Conservation (phyloP, 2,329 filamentous ascomycete genomes). For the Cladosporium sp. region DNA sequence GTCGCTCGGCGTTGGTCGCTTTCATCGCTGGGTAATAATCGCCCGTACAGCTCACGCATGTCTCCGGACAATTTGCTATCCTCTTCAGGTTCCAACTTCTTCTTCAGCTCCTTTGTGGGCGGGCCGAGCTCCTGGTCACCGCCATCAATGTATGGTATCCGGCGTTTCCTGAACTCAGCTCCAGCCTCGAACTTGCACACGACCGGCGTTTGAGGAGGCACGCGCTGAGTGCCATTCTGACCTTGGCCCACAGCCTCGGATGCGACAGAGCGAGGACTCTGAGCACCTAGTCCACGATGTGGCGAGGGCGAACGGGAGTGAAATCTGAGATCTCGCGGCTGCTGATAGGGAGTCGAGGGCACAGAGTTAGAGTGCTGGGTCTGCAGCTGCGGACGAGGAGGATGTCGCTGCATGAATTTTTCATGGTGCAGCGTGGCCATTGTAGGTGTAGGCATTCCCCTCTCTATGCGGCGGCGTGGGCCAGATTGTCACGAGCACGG, state of each 20-base stretch:
- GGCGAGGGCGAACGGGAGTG: slow-evolving; percentile 79
- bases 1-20: slow-evolving; percentile 71
- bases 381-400: slow-evolving; percentile 24
- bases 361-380: slow-evolving; percentile 78
- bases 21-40: slow-evolving; percentile 74
- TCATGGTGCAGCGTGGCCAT: slow-evolving; percentile 18
- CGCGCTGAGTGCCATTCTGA: slow-evolving; percentile 57
- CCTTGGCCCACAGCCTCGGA: slow-evolving; percentile 74
- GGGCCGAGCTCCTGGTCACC: slow-evolving; percentile 75
- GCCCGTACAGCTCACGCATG: slow-evolving; percentile 79
- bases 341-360: slow-evolving; percentile 88
- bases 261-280: slow-evolving; percentile 84
- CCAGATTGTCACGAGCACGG: slow-evolving; percentile 27
- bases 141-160: slow-evolving; percentile 80
- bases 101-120: slow-evolving; percentile 65
- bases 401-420: slow-evolving; percentile 18
- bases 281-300: slow-evolving; percentile 64
- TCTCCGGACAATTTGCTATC: slow-evolving; percentile 73
- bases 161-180: slow-evolving; percentile 71
- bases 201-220: slow-evolving; percentile 36
- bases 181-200: slow-evolving; percentile 86
- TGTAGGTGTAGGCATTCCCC: slow-evolving; percentile 2
- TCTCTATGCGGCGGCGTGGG: slow-evolving; percentile 3
- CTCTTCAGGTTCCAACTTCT: slow-evolving; percentile 65
- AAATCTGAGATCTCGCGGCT: slow-evolving; percentile 75